Evolutionary conservation across 192 early-diverging fungal genomes (phyloP).

Genomic region (Coemansia sp.): DNA sequence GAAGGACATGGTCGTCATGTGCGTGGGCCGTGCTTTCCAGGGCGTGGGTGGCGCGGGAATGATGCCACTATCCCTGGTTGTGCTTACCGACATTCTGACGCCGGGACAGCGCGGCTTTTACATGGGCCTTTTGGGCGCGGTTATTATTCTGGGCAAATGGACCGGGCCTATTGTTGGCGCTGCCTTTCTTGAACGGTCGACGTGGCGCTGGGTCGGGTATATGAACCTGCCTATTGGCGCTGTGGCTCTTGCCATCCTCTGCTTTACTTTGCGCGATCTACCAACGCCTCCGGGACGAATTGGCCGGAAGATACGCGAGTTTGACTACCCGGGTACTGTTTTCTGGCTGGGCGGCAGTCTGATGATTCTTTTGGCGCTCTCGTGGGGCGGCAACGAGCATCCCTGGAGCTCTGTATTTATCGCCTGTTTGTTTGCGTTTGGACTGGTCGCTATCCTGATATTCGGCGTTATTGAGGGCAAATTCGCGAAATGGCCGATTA

Average conservation of each 20-base stretch:
- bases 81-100: slow-evolving; percentile 73
- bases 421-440: slow-evolving; percentile 51
- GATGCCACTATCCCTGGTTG: slow-evolving; percentile 65
- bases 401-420: slow-evolving; percentile 56
- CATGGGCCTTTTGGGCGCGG: slow-evolving; percentile 63
- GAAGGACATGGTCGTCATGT: slow-evolving; percentile 45
- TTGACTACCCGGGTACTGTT: slow-evolving; percentile 60
- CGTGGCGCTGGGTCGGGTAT: slow-evolving; percentile 74
- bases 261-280: slow-evolving; percentile 59
- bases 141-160: slow-evolving; percentile 62
- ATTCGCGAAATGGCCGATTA: slow-evolving; percentile 68
- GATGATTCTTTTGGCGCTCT: slow-evolving; percentile 56
- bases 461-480: slow-evolving; percentile 61
- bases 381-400: slow-evolving; percentile 61
- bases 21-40: slow-evolving; percentile 67
- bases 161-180: slow-evolving; percentile 71
- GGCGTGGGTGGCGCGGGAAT: slow-evolving; percentile 71
- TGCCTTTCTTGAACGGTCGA: slow-evolving; percentile 58
- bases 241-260: slow-evolving; percentile 52
- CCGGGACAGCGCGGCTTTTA: slow-evolving; percentile 66
- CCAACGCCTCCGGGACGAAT: slow-evolving; percentile 39
- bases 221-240: slow-evolving; percentile 74
- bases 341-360: slow-evolving; percentile 55
- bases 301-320: slow-evolving; percentile 42
- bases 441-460: slow-evolving; percentile 31